Percentiles rank a stretch among this genome's conserved stretches.
phyloP scores from a whole-genome alignment of 345 rosid genomes.

The Euphorbia tirucalli region DNA sequence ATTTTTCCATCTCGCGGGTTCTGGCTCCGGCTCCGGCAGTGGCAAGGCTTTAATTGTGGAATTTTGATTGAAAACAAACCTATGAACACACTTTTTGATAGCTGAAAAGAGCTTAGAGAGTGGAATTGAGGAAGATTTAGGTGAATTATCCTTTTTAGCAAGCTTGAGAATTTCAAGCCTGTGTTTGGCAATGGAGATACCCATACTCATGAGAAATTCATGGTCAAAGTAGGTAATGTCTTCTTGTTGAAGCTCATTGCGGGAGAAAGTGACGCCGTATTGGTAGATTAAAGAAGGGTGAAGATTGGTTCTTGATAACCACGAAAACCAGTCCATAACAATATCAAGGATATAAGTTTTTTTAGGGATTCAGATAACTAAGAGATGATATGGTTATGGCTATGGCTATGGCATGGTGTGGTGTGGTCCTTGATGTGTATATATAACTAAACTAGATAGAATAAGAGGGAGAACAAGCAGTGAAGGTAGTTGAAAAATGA shows the following conservation, averaged over 20 bases:
- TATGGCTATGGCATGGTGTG: background rate
- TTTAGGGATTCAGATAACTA: too few species aligned
- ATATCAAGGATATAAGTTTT: too few species aligned
- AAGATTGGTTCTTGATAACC: slow-evolving; percentile 64
- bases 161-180: slow-evolving; percentile 78
- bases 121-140: slow-evolving; percentile 10
- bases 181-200: slow-evolving; percentile 71
- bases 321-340: slow-evolving; percentile 95
- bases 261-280: slow-evolving; percentile 57
- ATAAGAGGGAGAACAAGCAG: slow-evolving; percentile 8
- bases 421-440: slow-evolving; percentile 23
- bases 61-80: slow-evolving; percentile 40
- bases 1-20: slow-evolving; percentile 16
- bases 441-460: slow-evolving; percentile 18
- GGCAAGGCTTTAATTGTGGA: slow-evolving; percentile 32
- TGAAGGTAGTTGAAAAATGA: slow-evolving; percentile 27
- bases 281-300: slow-evolving; percentile 59
- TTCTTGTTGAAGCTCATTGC: slow-evolving; percentile 61
- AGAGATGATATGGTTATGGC: background rate
- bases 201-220: slow-evolving; percentile 73
- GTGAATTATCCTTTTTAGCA: slow-evolving; percentile 39
- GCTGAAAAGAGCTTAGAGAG: slow-evolving; percentile 44
- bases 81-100: slow-evolving; percentile 41
- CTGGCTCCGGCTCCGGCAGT: slow-evolving; percentile 23
- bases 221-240: slow-evolving; percentile 76